Conservation (phyloP, 2,329 filamentous ascomycete genomes). For the Penicillium sumatraense region DNA sequence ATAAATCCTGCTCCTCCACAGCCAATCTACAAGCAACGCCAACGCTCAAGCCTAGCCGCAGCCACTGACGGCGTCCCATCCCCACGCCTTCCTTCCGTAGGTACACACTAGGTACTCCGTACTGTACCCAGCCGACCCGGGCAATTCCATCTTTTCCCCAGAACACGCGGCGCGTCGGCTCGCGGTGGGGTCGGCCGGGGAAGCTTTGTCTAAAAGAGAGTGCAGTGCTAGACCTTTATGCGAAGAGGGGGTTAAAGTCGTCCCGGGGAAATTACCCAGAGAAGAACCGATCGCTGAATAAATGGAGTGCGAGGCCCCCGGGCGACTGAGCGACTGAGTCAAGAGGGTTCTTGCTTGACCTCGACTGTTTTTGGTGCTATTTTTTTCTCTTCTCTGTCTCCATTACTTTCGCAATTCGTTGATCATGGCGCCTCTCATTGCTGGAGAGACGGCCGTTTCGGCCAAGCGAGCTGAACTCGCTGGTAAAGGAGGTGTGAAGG, state of each 20-base stretch:
- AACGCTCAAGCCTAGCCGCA: background rate
- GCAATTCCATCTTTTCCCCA: background rate
- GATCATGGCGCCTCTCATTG: conserved; percentile 18
- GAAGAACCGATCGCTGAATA: conserved; percentile 2
- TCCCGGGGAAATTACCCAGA: conserved; percentile 10
- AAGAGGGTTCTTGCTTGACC: background rate
- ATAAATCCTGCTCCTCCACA: conserved; percentile 1
- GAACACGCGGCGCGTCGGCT: conserved; percentile 5
- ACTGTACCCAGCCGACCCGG: background rate
- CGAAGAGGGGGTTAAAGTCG: conserved; percentile 16
- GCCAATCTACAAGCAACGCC: conserved; percentile 1
- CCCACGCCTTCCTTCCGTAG: background rate
- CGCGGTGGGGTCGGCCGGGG: background rate
- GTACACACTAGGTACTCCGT: no score
- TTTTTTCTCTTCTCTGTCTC: background rate
- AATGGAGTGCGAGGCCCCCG: conserved; percentile 7
- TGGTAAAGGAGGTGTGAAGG: conserved; percentile 50
- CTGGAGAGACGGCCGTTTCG: conserved; percentile 32
- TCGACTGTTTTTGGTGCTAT: background rate
- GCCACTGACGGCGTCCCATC: background rate
- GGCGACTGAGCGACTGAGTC: background rate
- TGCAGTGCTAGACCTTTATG: conserved; percentile 5
- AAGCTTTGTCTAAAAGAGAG: conserved; percentile 4
- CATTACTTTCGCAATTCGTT: background rate
- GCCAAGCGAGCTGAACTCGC: conserved; percentile 40